Conservation (phyloP, 2,329 filamentous ascomycete genomes). For the Fusarium palustre region DNA sequence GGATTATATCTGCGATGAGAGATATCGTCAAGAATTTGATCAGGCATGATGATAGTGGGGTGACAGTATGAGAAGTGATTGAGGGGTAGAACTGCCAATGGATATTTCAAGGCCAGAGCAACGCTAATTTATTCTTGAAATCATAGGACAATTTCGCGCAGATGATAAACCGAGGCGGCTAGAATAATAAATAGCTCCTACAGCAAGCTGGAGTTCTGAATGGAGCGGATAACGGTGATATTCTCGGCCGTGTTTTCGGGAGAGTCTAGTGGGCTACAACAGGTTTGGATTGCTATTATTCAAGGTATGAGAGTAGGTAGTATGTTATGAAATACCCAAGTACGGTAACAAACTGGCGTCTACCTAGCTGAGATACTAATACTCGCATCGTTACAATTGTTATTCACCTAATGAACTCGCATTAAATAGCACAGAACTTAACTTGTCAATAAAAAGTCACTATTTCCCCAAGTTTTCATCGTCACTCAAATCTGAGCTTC, state of each 20-base stretch:
- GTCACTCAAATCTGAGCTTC: constrained; percentile 4
- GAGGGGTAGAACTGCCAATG: neutral
- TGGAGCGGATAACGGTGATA: constrained; percentile 42
- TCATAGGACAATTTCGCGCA: neutral
- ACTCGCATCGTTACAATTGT: neutral
- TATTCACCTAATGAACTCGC: neutral
- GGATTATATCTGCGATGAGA: constrained; percentile 96
- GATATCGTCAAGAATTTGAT: constrained; percentile 90
- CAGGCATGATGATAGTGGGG: constrained; percentile 67
- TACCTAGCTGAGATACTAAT: neutral
- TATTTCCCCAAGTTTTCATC: neutral
- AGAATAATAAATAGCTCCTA: constrained; percentile 29
- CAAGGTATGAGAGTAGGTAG: neutral
- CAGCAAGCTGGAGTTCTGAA: constrained; percentile 22
- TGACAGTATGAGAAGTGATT: constrained; percentile 20
- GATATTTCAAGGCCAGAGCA: neutral
- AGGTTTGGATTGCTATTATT: constrained; percentile 1
- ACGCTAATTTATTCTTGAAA: constrained; percentile 16
- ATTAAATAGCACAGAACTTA: too few species aligned
- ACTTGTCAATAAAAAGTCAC: too few species aligned
- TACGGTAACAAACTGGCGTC: too few species aligned
- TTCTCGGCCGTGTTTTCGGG: constrained; percentile 45
- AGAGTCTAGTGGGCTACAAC: constrained; percentile 34
- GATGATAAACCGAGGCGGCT: neutral
- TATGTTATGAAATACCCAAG: neutral